phyloP scores from a whole-genome alignment of 1,139 yeast species.

The Pichia sp. region DNA sequence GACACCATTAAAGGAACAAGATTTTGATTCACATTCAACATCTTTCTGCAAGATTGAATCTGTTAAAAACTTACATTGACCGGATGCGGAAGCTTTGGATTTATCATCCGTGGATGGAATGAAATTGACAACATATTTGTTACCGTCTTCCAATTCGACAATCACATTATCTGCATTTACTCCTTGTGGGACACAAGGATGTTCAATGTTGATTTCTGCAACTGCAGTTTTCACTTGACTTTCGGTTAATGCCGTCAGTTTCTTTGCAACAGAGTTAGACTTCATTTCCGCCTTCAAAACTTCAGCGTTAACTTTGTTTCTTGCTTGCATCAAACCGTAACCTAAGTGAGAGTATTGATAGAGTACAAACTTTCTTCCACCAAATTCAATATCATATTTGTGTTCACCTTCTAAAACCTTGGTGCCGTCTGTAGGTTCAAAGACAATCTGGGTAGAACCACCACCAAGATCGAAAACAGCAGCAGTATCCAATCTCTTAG shows the following conservation, averaged over 20 bases:
- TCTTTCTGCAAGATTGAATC: slow-evolving; percentile 82
- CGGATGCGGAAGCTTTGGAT: slow-evolving; percentile 34
- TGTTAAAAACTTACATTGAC: slow-evolving; percentile 80
- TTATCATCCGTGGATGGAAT: slow-evolving; percentile 49
- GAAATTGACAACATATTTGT: slow-evolving; percentile 57
- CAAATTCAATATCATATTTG: slow-evolving; percentile 72
- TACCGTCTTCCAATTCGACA: slow-evolving; percentile 44
- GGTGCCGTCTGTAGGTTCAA: slow-evolving; percentile 69
- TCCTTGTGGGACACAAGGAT: slow-evolving; percentile 89
- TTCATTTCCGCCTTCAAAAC: slow-evolving; percentile 44
- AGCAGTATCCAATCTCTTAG: slow-evolving; percentile 70
- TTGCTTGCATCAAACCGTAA: slow-evolving; percentile 90
- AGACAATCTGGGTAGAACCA: slow-evolving; percentile 96
- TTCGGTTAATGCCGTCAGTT: slow-evolving; percentile 22
- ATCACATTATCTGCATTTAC: slow-evolving; percentile 39
- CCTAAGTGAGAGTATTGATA: slow-evolving; percentile 96
- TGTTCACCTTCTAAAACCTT: slow-evolving; percentile 81
- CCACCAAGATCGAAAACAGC: slow-evolving; percentile 98
- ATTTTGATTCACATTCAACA: slow-evolving; percentile 57
- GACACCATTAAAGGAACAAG: slow-evolving; percentile 95
- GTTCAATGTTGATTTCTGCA: slow-evolving; percentile 40
- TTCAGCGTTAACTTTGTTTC: slow-evolving; percentile 66
- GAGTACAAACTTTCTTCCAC: slow-evolving; percentile 69
- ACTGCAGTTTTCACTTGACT: slow-evolving; percentile 33
- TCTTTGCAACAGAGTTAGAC: slow-evolving; percentile 21